Evolutionary conservation across 2,329 filamentous ascomycete species (phyloP).

Genomic region (Macrophomina pseudophaseolina): DNA sequence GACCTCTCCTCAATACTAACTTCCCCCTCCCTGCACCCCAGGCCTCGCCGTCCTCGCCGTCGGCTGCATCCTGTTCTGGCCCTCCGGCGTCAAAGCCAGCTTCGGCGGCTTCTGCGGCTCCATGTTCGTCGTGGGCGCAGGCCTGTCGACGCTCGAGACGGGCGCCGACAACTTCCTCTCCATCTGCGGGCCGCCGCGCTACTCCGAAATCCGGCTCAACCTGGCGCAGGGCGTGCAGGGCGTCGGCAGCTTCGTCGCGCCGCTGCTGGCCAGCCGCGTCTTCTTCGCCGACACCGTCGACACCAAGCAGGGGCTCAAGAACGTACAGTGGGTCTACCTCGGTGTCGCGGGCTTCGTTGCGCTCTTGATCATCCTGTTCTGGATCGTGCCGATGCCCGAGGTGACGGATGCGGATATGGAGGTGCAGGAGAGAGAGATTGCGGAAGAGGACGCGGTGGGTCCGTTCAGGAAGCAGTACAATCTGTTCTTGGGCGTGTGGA

Average conservation of each 20-base stretch:
- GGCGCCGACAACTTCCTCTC: slow-evolving; percentile 67
- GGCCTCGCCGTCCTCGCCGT: slow-evolving; percentile 56
- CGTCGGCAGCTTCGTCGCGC: slow-evolving; percentile 63
- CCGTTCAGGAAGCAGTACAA: slow-evolving; percentile 33
- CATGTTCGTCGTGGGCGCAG: slow-evolving; percentile 67
- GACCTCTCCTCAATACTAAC: background rate
- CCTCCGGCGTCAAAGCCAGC: slow-evolving; percentile 66
- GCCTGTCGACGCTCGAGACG: slow-evolving; percentile 65
- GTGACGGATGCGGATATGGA: slow-evolving; percentile 67
- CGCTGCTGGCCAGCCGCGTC: slow-evolving; percentile 63
- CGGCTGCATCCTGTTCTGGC: slow-evolving; percentile 62
- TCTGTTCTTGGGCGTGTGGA: slow-evolving; percentile 22
- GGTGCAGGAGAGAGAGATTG: slow-evolving; percentile 24
- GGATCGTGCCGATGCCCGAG: slow-evolving; percentile 66
- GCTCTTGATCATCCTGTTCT: slow-evolving; percentile 63
- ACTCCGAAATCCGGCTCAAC: slow-evolving; percentile 65
- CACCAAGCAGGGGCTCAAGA: slow-evolving; percentile 54
- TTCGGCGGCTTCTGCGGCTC: slow-evolving; percentile 66
- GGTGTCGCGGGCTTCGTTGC: slow-evolving; percentile 67
- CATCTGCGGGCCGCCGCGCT: slow-evolving; percentile 65
- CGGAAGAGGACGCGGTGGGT: background rate
- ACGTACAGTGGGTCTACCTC: slow-evolving; percentile 62
- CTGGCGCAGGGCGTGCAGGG: slow-evolving; percentile 68
- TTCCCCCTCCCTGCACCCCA: background rate
- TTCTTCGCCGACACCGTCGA: slow-evolving; percentile 52